These are phyloP conservation scores for Colletotrichum eleusines DNA, from an alignment of 2,329 filamentous ascomycete genomes.

Conservation along the genomic window DNA sequence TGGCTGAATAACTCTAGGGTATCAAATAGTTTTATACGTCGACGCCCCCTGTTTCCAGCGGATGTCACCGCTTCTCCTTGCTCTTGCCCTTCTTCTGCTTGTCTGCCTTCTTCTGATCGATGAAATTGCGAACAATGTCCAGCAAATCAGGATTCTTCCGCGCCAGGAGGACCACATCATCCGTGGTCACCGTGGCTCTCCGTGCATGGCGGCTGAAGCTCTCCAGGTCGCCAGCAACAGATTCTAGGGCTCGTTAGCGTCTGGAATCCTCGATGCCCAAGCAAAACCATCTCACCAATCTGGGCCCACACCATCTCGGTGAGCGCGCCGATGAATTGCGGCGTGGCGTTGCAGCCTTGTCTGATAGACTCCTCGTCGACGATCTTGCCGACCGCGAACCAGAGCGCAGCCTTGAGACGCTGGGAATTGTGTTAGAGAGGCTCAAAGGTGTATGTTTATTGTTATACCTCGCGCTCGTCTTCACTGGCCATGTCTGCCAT, in stretches of 20 bases:
- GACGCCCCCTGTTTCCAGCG: not conserved
- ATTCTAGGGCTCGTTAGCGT: conserved; percentile 55
- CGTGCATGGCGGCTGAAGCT: conserved; percentile 80
- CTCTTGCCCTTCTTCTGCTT: conserved; percentile 44
- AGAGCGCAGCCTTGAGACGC: conserved; percentile 86
- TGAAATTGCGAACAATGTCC: conserved; percentile 76
- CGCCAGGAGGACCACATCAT: conserved; percentile 89
- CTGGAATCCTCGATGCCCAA: not conserved
- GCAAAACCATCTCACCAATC: conserved; percentile 61
- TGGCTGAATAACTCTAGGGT: conserved; percentile 16
- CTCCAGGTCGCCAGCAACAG: conserved; percentile 68
- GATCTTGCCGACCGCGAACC: conserved; percentile 87
- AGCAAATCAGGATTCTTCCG: conserved; percentile 89
- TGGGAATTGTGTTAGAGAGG: conserved; percentile 51
- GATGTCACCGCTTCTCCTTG: conserved; percentile 25
- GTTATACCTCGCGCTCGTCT: conserved; percentile 53
- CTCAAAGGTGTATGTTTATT: not conserved
- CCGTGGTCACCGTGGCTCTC: conserved; percentile 81
- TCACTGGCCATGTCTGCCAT: conserved; percentile 52
- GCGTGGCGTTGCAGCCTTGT: conserved; percentile 85
- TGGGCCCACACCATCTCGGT: conserved; percentile 91
- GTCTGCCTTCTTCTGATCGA: conserved; percentile 70
- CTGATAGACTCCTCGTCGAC: conserved; percentile 85
- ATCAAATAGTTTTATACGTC: conserved; percentile 16
- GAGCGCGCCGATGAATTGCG: conserved; percentile 88